phyloP scores from a whole-genome alignment of 2,329 filamentous ascomycete genomes.

The Ceratocystiopsis sp. region DNA sequence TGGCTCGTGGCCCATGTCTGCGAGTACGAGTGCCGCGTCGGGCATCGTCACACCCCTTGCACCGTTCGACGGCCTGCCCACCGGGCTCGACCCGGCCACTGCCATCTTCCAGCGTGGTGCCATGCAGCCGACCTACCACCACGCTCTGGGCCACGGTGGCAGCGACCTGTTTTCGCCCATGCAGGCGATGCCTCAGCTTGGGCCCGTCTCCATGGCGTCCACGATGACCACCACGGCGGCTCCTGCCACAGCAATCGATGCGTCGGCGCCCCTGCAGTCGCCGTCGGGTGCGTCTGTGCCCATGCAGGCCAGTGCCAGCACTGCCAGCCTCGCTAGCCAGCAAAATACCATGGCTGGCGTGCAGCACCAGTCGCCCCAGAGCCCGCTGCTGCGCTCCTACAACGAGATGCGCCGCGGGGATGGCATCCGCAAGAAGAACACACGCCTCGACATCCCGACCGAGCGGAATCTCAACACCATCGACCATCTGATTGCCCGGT shows the following conservation, averaged over 20 bases:
- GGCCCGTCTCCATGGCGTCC: too few species aligned
- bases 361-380: constrained; percentile 50
- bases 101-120: constrained; percentile 31
- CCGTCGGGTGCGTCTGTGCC: constrained; percentile 3
- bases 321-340: constrained; percentile 24
- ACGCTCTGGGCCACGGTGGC: constrained; percentile 13
- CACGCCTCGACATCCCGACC: constrained; percentile 88
- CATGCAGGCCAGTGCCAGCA: constrained; percentile 12
- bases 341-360: constrained; percentile 14
- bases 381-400: constrained; percentile 53
- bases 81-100: constrained; percentile 35
- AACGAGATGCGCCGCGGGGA: constrained; percentile 65
- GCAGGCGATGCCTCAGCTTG: constrained; percentile 21
- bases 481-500: constrained; percentile 77
- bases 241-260: too few species aligned
- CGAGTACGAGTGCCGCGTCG: constrained; percentile 31
- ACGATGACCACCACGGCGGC: too few species aligned
- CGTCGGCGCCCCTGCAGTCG: too few species aligned
- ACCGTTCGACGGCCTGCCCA: constrained; percentile 45
- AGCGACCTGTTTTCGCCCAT: constrained; percentile 32
- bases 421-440: constrained; percentile 97
- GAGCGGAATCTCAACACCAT: constrained; percentile 91
- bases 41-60: constrained; percentile 60
- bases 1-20: constrained; percentile 39
- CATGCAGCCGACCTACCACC: constrained; percentile 37